Base-by-base conservation (phyloP, 139 green algal species). In the Mychonastes homosphaera region DNA sequence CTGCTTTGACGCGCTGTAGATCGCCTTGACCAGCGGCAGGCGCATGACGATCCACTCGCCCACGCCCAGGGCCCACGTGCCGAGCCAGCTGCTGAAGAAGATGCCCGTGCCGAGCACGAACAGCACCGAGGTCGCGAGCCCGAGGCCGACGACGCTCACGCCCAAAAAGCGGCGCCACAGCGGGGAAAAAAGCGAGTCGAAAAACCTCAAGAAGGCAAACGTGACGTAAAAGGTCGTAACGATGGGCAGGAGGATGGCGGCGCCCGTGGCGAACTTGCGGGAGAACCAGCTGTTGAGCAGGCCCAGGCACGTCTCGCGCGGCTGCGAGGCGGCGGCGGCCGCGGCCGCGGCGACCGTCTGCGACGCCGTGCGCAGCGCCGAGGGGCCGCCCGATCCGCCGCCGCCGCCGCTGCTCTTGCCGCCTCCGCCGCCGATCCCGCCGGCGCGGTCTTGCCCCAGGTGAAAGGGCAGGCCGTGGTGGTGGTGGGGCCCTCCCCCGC, bases 1-100 rank as follows among this genome's bases (percentile, higher is more conserved):
- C 73, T 97, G 90, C 69, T 97, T 97, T 8, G 89, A 89, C 1
- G 90, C 89, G 2, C 74, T 88, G 75, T 97, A 97, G 38, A 97
- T 88, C 67, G 96, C 87, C 52, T 90, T 94, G 5, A 96, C 71
- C 10, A 97, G 76, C 3, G 90, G 90, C 39, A 97, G 59, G 13
- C 85, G 80, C 48, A 81, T 82, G 71, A 97, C 95, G 58, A 95
- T 80, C 79, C 82, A 91, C 69, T 97, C 90, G 1, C 87, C 88
- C 3, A 96, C 35, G 18, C 68, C 65, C 45, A 96, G 72, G 19
- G 90, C 39, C 23, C 69, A 59, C n/a, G 67, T 69, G 24, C 89
- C 89, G 45, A 95, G 45, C 85, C 86, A 96, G 0, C 79, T 90
- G 8, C 79, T 88, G 57, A 89, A 83, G 63, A 90, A 87, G 2